Evolutionary conservation across 345 rosid genomes (phyloP), one percentile per base, ranked within the genome.

Genomic region (Stellera chamaejasme): DNA sequence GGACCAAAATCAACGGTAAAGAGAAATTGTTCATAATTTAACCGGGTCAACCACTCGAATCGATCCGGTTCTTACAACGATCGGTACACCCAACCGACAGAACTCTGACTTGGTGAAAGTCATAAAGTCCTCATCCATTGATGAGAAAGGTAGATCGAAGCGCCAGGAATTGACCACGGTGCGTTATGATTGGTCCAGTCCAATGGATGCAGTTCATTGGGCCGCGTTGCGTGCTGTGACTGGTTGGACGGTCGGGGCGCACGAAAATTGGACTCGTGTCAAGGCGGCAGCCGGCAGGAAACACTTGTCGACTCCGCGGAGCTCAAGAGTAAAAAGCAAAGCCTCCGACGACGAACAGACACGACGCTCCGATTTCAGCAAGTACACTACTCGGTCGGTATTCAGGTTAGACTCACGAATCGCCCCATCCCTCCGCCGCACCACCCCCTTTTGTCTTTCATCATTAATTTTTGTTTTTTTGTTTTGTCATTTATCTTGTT

Each of bases 301-400:
- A 85, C 96, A 90, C 96, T 74, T 90, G 97, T 90, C 97, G 84
- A 61, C 77, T 74, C 87, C 72, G 46, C 60, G 50, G 61, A 55
- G 52, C 72, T 19, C 23, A 19, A 19, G 23, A 19, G 23, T 19
- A 19, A 19, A 19, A 19, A 19, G 23, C 1, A 51, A 51, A 53
- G 11, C 45, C 46, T 15, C 2, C 39, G 48, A 14, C 70, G 23
- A 44, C 59, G 10, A 50, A 69, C 48, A 69, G 68, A 77, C 74
- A 70, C 74, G 44, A 12, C 47, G 13, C 64, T 32, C 63, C 61
- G 42, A 41, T 63, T 62, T 68, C 57, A 53, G 45, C 63, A 36
- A 51, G 7, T 61, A 39, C 36, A 19, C 23, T 19, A 19, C 23
- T 19, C 23, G 23, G 23, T 19, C 23, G 23, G 23, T 19, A 19